Evolutionary conservation across 129 eudicot genomes (phyloP).

Genomic region (Tanacetum coccineum): DNA sequence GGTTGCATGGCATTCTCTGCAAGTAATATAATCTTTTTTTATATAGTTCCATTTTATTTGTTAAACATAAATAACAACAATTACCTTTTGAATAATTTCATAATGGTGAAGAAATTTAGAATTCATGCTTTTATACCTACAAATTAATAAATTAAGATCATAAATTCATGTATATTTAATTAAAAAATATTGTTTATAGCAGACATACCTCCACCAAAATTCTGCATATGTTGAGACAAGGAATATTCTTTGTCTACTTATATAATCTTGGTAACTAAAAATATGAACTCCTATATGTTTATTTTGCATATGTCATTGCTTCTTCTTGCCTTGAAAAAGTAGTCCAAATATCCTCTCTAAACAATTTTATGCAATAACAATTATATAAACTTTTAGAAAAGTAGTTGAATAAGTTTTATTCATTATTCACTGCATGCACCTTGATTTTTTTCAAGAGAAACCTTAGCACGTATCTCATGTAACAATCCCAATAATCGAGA

Average conservation of each 20-base stretch:
- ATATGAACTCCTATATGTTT: too few species aligned
- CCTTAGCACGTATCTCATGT: conserved; percentile 77
- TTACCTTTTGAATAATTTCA: conserved; percentile 92
- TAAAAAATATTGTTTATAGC: not conserved
- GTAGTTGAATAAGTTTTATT: too few species aligned
- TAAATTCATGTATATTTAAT: not conserved
- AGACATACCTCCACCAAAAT: conserved; percentile 75
- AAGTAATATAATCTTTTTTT: too few species aligned
- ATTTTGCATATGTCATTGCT: too few species aligned
- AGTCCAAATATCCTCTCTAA: conserved; percentile 71
- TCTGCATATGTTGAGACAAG: conserved; percentile 86
- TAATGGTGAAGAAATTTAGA: conserved; percentile 81
- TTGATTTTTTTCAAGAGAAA: conserved; percentile 56
- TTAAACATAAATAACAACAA: conserved; percentile 2
- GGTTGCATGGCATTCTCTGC: too few species aligned
- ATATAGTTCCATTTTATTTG: too few species aligned
- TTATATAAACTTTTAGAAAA: too few species aligned
- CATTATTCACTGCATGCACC: conserved; percentile 42
- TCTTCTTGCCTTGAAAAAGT: conserved; percentile 86
- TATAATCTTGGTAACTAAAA: too few species aligned
- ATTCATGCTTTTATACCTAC: conserved; percentile 76
- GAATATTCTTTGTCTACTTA: too few species aligned
- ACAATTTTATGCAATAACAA: conserved; percentile 5
- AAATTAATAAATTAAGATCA: conserved; percentile 8
- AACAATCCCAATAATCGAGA: conserved; percentile 62